Conservation (phyloP, 805 yeast species). For the Cephaloascus fragrans region DNA sequence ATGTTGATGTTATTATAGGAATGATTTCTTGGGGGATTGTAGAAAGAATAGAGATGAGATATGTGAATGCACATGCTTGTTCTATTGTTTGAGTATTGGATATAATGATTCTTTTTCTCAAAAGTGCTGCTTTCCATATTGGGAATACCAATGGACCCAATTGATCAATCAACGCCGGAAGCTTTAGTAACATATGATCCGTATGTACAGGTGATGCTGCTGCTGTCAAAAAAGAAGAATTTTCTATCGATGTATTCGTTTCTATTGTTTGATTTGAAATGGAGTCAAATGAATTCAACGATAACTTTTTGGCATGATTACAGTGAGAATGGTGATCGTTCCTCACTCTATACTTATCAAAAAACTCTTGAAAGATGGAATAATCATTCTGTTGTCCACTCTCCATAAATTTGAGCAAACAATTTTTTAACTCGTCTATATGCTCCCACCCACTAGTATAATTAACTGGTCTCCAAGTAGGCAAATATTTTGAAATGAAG, state of each 20-base stretch:
- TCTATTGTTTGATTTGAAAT: neutral
- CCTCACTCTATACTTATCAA: conserved; percentile 7
- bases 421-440: conserved; percentile 18
- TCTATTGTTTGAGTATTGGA: conserved; percentile 25
- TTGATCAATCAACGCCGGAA: conserved; percentile 33
- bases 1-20: conserved; percentile 7
- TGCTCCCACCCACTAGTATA: conserved; percentile 36
- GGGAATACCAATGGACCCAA: conserved; percentile 61
- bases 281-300: neutral
- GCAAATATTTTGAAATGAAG: conserved; percentile 6
- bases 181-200: conserved; percentile 36
- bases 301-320: too few relatives aligned
- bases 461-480: conserved; percentile 29
- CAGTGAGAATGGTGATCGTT: too few relatives aligned
- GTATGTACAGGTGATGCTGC: too few relatives aligned
- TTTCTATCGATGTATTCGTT: neutral
- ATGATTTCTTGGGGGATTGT: conserved; percentile 50
- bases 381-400: conserved; percentile 9
- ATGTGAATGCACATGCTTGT: conserved; percentile 38
- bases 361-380: conserved; percentile 12
- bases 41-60: conserved; percentile 50
- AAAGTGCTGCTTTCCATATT: conserved; percentile 52
- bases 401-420: conserved; percentile 12
- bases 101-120: conserved; percentile 47
- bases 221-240: too few relatives aligned